These are phyloP conservation scores for Sordariomycetes sp. DNA, from an alignment of 2,329 filamentous ascomycete species.

Conservation along the genomic window DNA sequence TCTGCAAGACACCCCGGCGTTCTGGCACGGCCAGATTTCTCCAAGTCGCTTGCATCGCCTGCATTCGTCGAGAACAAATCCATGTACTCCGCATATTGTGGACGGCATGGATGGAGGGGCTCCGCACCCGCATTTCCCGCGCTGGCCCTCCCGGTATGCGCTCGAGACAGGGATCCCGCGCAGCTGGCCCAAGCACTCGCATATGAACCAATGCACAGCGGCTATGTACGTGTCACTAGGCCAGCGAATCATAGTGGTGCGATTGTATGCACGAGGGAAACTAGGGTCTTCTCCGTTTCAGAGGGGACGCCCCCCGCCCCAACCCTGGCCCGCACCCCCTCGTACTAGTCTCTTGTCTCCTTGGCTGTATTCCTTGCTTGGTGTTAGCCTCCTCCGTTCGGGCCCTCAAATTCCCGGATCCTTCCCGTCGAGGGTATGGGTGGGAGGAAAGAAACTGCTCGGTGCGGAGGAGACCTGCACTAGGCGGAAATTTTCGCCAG, in stretches of 20 bases:
- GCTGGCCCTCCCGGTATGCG: background rate
- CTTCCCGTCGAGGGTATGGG: background rate
- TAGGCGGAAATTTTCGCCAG: background rate
- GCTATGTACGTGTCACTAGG: slow-evolving; percentile 3
- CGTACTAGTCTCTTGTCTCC: background rate
- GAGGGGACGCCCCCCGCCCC: slow-evolving; percentile 1
- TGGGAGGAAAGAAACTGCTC: background rate
- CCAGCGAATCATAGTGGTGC: background rate
- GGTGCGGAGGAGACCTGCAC: background rate
- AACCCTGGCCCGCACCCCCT: background rate
- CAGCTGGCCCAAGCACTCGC: slow-evolving; percentile 4
- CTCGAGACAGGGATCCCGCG: background rate
- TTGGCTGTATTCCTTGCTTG: background rate
- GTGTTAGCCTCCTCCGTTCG: background rate
- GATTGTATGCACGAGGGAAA: background rate
- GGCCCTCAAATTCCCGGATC: background rate
- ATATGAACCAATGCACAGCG: slow-evolving; percentile 6
- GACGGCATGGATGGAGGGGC: background rate
- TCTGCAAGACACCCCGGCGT: background rate
- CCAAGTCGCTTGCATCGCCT: background rate
- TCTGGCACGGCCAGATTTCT: background rate
- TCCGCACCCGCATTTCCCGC: background rate
- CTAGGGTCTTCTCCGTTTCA: slow-evolving; percentile 2
- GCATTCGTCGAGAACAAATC: background rate
- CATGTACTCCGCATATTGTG: background rate